Conservation (phyloP, 2,329 filamentous ascomycete species). For the Trichoderma lentiforme region DNA sequence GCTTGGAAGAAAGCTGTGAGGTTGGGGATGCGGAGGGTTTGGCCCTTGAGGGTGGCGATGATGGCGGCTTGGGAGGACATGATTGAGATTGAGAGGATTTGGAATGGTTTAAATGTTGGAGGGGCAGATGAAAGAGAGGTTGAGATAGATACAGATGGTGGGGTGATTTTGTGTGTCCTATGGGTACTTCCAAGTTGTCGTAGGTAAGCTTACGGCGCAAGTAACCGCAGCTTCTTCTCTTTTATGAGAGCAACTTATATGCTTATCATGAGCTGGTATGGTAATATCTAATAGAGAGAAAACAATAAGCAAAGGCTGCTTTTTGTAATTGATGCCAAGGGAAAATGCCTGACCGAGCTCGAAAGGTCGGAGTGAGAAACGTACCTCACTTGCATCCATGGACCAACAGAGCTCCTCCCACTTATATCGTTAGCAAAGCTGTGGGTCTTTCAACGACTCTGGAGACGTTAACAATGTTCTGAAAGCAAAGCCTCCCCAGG, state of each 20-base stretch:
- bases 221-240: neutral
- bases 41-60: conserved; percentile 26
- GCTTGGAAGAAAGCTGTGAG: conserved; percentile 25
- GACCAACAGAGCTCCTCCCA: neutral
- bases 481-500: too few relatives aligned
- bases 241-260: neutral
- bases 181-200: too few relatives aligned
- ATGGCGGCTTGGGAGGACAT: conserved; percentile 22
- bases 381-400: neutral
- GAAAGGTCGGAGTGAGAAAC: neutral
- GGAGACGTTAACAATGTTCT: too few relatives aligned
- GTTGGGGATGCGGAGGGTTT: conserved; percentile 29
- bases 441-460: too few relatives aligned
- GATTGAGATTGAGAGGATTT: neutral
- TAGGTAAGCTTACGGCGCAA: neutral
- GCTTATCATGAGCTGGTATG: neutral
- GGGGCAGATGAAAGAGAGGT: neutral
- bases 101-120: neutral
- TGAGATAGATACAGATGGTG: neutral
- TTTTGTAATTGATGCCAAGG: neutral
- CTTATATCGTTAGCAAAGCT: neutral
- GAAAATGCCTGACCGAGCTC: neutral
- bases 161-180: neutral
- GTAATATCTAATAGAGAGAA: neutral
- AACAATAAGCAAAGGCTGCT: neutral